Base-by-base conservation (phyloP, 306 rosid species). In the Hylodesmum podocarpum region DNA sequence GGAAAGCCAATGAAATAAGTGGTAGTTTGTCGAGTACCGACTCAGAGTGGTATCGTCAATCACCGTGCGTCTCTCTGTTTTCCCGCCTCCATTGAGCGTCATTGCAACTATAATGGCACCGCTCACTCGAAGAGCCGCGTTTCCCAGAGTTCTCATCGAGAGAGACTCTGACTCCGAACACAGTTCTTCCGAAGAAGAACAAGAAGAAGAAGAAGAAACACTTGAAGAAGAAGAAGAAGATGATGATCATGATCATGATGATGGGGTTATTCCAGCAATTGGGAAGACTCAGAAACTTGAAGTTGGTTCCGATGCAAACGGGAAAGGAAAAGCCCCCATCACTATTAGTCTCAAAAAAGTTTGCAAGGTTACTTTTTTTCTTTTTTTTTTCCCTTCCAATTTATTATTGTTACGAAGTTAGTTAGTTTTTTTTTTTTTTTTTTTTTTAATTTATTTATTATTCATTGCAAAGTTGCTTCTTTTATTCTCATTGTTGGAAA, bases 101-200 rank as follows among this genome's bases (percentile, higher is more conserved):
- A 55, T 46, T 6, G 72, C 66, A 10, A 50, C 7, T 4, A 36
- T 13, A 41, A 94, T 94, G 98, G 73, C 97, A 27, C 94, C 96
- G 0, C 53, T 74, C 14, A 84, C 92, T 67, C 84, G 97, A 81
- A 81, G 88, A 84, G n/a, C 4, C 58, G 24, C 86, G 0, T 92
- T 94, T 36, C 97, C 95, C 7, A 85, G 80, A 34, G 96, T 94
- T 4, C 46, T 92, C 47, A 81, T 90, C 12, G 92, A 90, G 80
- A 83, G 85, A 59, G 98, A 92, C 70, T 55, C 87, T 12, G 95
- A 92, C 47, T 90, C 96, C 22, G 98, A 92, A 80, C 79, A 78
- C 53, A 94, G 93, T 80, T 84, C 97, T 2, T 89, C 96, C 1
- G 91, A 86, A 0, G 98, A 93, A 21, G 89, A n/a, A n/a, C n/a